Percentiles rank a stretch among this genome's conserved stretches.
Conservation (phyloP, 495 filamentous ascomycete species). For the Pyronema domesticum region DNA sequence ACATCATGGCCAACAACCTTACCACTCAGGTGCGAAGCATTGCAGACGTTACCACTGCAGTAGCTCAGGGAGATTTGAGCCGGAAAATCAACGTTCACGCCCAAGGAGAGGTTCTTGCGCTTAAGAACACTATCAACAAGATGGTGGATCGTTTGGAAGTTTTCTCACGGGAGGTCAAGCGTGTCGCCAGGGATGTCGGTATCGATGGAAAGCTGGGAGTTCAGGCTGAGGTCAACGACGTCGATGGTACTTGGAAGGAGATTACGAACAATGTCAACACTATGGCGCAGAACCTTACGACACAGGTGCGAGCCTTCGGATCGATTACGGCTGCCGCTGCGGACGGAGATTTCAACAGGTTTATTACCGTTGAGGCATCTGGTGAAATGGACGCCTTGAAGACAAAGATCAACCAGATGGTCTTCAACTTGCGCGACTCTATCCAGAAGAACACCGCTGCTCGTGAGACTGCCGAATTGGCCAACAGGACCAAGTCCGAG, state of each 20-base stretch:
- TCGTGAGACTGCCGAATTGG: slow-evolving; percentile 87
- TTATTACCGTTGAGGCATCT: slow-evolving; percentile 94
- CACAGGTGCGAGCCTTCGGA: slow-evolving; percentile 92
- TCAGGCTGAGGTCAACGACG: slow-evolving; percentile 84
- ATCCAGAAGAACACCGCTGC: slow-evolving; percentile 96
- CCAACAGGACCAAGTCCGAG: slow-evolving; percentile 96
- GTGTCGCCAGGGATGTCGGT: slow-evolving; percentile 90
- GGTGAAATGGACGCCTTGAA: slow-evolving; percentile 99
- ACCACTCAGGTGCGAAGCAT: slow-evolving; percentile 98
- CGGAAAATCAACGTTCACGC: slow-evolving; percentile 93
- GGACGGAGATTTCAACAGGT: slow-evolving; percentile 88
- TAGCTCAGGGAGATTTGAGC: slow-evolving; percentile 75
- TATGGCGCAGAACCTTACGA: slow-evolving; percentile 95
- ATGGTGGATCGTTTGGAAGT: slow-evolving; percentile 94
- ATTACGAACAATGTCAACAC: slow-evolving; percentile 97
- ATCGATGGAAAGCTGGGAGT: slow-evolving; percentile 99
- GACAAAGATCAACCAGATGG: slow-evolving; percentile 98
- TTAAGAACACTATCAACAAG: slow-evolving; percentile 98
- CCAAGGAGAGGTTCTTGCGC: slow-evolving; percentile 78
- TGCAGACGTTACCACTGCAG: slow-evolving; percentile 93
- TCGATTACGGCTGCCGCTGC: slow-evolving; percentile 96
- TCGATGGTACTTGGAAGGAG: slow-evolving; percentile 93
- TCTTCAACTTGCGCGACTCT: slow-evolving; percentile 84
- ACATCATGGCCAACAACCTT: slow-evolving; percentile 68
- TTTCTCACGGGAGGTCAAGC: slow-evolving; percentile 92